Percentiles rank a stretch among this genome's conserved stretches.
Evolutionary conservation across 1,284 basidiomycete genomes (phyloP).

Genomic region (Fomitopsis palustris): DNA sequence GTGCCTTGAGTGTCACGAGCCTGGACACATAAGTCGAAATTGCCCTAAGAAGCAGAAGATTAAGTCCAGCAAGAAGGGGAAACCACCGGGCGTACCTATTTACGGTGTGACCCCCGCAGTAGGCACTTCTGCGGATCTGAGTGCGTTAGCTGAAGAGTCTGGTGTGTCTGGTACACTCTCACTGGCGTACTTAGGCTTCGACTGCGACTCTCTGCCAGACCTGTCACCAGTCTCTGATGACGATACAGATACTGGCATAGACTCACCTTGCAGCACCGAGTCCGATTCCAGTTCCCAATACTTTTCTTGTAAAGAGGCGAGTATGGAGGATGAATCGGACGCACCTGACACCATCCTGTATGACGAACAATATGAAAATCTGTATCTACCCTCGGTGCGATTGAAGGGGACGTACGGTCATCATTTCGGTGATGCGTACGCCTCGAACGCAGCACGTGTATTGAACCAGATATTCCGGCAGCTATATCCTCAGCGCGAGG

Average conservation of each 20-base stretch:
- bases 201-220: too few relatives aligned
- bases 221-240: too few relatives aligned
- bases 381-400: too few relatives aligned
- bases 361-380: too few relatives aligned
- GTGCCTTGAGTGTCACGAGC: conserved; percentile 4
- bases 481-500: neutral
- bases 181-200: too few relatives aligned
- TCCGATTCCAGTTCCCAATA: too few relatives aligned
- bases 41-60: neutral
- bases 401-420: neutral
- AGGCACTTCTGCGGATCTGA: neutral
- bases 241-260: too few relatives aligned
- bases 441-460: neutral
- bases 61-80: neutral
- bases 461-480: neutral
- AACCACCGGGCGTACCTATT: conserved; percentile 2
- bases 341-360: too few relatives aligned
- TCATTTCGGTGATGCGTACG: neutral
- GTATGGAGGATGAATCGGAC: too few relatives aligned
- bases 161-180: neutral
- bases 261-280: too few relatives aligned
- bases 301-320: too few relatives aligned
- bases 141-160: neutral
- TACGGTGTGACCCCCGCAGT: neutral
- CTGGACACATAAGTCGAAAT: conserved; percentile 2